Evolutionary conservation across 208 protist genomes (phyloP), one percentile per base, ranked within the genome.

Genomic region (Trypanosoma caninum): DNA sequence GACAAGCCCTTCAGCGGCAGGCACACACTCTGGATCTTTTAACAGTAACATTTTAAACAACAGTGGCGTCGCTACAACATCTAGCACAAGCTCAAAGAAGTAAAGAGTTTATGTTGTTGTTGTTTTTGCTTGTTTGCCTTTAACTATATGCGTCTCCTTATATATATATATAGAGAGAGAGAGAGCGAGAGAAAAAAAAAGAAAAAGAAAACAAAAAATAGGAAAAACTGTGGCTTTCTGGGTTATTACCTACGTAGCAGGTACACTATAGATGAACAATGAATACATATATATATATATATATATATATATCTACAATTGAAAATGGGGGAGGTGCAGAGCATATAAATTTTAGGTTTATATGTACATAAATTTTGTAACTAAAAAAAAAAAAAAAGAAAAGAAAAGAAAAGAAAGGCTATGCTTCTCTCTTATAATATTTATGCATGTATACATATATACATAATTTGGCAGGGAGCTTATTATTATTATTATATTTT

Each of bases 241-340:
- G 1, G 45, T 7, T 27, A 22, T 11, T 31, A 23, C 0, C 7
- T 7, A 8, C 25, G 41, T 27, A 46, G 47, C 47, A 53, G 22
- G 22, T 3, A 53, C 2, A 6, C 25, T 20, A 53, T n/a, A 37
- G 22, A 33, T 53, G 30, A n/a, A n/a, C 30, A 27, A 46, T 46
- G 9, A 46, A 16, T 46, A 13, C 41, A 46, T n/a, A 22, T 46
- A 22, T n/a, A 46, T 53, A 37, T 2, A 28, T 53, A 18, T n/a
- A 34, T 53, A 33, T 35, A 53, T 53, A 18, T 34, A 35, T 51
- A 28, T 51, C 8, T 51, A 23, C 16, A 51, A 23, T 27, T 51
- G 45, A n/a, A 30, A 31, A 42, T 3, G 22, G 25, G 45, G 25
- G 3, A 28, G 2, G 22, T n/a, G n/a, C n/a, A n/a, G n/a, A n/a